Evolutionary conservation across 106 monocot genomes (phyloP), one percentile per base, ranked within the genome.

Genomic region (Apostasia shenzhenica): DNA sequence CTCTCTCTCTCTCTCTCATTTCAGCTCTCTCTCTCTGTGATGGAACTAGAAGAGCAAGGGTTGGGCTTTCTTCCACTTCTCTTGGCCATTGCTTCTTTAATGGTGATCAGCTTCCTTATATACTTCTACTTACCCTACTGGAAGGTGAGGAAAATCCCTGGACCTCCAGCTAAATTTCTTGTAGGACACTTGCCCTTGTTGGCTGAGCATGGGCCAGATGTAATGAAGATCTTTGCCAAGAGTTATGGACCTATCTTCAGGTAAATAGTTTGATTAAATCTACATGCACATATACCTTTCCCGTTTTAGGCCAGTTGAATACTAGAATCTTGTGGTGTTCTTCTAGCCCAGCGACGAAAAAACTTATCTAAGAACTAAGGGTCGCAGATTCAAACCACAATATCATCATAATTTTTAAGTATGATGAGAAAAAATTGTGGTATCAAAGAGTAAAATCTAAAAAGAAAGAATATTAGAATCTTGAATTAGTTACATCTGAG

Each of bases 51-150:
- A 26, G 26, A 26, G 26, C 26, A 26, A 26, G 26, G 26, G 26
- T 26, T 26, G 26, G 26, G 26, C 26, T 26, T 26, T 26, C 26
- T 26, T 26, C 26, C 26, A 26, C 26, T 26, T 26, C 65, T 65
- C 48, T 26, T 65, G 2, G 46, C 2, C 65, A 43, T 48, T 2
- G 26, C 43, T 14, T 48, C 43, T 38, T 48, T 49, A 14, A 48
- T 66, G 9, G 10, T 69, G 5, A 26, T 26, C 26, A 72, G 68
- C 7, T 65, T 84, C 44, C 12, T 84, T 53, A 49, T 73, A 12
- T 84, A 84, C 69, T 73, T 84, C 44, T 80, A 80, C 56, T 66
- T 64, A 12, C 84, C 84, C 0, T 80, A 80, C 64, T 84, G 79
- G 76, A 38, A 49, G 45, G 80, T 84, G 54, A 76, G 84, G 55